Conservation (phyloP, 768 basidiomycete species). For the Amanita inopinata region DNA sequence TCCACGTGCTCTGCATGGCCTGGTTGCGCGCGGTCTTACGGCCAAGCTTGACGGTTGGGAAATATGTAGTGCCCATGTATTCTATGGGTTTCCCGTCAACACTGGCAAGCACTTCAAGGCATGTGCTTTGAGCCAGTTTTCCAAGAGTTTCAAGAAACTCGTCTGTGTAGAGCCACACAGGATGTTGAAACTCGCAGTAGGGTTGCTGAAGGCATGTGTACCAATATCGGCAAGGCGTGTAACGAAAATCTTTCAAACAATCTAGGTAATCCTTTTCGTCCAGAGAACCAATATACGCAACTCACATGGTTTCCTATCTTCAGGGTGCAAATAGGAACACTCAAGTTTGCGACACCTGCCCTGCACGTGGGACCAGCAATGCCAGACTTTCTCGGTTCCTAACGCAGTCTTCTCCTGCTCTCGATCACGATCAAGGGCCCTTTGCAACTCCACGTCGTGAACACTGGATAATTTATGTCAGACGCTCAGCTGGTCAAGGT, state of each 20-base stretch:
- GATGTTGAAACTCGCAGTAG: constrained; percentile 3
- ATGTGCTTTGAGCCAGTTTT: background rate
- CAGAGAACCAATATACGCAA: background rate
- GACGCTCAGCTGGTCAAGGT: constrained; percentile 13
- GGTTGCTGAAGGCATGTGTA: background rate
- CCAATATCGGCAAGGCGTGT: constrained; percentile 7
- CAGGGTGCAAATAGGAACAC: constrained; percentile 5
- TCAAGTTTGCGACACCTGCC: constrained; percentile 1
- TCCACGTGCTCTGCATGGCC: no score
- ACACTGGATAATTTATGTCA: constrained; percentile 17
- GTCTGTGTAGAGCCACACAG: background rate
- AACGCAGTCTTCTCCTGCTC: constrained; percentile 9
- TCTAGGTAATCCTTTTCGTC: background rate
- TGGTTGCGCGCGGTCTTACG: background rate
- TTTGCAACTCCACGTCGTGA: constrained; percentile 19
- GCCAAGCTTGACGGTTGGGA: background rate
- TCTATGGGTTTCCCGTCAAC: background rate
- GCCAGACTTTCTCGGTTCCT: constrained; percentile 2
- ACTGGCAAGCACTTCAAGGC: background rate
- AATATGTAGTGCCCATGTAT: constrained; percentile 3
- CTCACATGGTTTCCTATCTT: constrained; percentile 4
- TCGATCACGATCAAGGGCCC: constrained; percentile 13
- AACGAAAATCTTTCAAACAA: constrained; percentile 5
- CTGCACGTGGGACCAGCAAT: constrained; percentile 9
- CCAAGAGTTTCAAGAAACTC: background rate